phyloP scores from a whole-genome alignment of 331 rosid species.

The Stylosanthes scabra region DNA sequence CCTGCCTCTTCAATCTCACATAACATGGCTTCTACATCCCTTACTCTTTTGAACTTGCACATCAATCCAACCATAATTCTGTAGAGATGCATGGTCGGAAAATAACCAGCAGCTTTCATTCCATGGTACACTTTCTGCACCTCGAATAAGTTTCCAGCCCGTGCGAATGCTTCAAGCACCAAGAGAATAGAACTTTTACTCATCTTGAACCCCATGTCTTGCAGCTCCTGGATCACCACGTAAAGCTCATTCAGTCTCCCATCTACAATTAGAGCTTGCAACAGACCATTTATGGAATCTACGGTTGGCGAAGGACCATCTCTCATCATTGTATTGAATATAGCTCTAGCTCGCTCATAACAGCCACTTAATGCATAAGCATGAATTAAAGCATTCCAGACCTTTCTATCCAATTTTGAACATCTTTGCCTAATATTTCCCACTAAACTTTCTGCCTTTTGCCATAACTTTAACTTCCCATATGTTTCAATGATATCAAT shows the following conservation, averaged over 20 bases:
- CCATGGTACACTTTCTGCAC: slow-evolving; percentile 91
- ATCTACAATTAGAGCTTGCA: slow-evolving; percentile 80
- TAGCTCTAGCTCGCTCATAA: slow-evolving; percentile 91
- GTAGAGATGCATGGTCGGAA: slow-evolving; percentile 87
- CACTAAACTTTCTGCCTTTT: slow-evolving; percentile 91
- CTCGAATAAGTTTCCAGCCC: slow-evolving; percentile 83
- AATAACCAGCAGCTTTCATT: slow-evolving; percentile 96
- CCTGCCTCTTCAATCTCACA: slow-evolving; percentile 88
- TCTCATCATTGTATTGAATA: slow-evolving; percentile 92
- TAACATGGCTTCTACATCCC: slow-evolving; percentile 86
- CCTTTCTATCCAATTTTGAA: slow-evolving; percentile 68
- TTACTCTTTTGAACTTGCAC: slow-evolving; percentile 69
- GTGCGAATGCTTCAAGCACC: slow-evolving; percentile 90
- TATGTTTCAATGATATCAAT: slow-evolving; percentile 70
- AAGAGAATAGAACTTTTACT: slow-evolving; percentile 89
- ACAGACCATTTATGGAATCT: slow-evolving; percentile 82
- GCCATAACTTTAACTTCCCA: slow-evolving; percentile 87
- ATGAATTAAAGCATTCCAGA: slow-evolving; percentile 93
- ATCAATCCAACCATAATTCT: slow-evolving; percentile 77
- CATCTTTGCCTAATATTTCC: slow-evolving; percentile 67
- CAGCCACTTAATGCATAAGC: slow-evolving; percentile 88
- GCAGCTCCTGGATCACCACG: slow-evolving; percentile 85
- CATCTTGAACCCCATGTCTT: slow-evolving; percentile 92
- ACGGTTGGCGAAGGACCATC: slow-evolving; percentile 91
- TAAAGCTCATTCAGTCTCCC: slow-evolving; percentile 83